Base-by-base conservation (phyloP, 495 filamentous ascomycete genomes). In the Talaromyces thailandensis region DNA sequence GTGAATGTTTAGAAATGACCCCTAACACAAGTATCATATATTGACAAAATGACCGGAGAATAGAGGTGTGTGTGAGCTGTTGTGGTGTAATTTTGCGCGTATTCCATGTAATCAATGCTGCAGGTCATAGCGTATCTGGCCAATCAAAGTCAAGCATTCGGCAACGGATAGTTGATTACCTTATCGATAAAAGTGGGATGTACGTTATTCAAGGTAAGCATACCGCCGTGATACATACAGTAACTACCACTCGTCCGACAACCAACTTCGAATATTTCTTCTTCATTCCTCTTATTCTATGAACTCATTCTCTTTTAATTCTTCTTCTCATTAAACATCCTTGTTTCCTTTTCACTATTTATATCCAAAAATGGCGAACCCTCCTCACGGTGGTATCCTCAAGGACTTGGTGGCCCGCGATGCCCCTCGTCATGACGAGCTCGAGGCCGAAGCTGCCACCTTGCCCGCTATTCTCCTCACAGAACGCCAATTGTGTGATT, bases 381-480 rank as follows among this genome's bases (percentile, higher is more conserved):
- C 88, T 74, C 94, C 94, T 60, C 94, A 98, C 78, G 94, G 94
- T 78, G 94, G 95, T 73, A 81, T 93, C 78, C 88, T 98, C 66
- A 98, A 97, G 85, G 94, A 98, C 81, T 84, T 98, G 68, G 74
- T 98, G 62, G 93, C 93, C 37, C 86, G 94, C 77, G 94, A 98
- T 84, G 80, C 84, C 59, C 86, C 86, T 58, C 85, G 88, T 66
- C 87, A 93, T 53, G 76, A 80, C 35, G 75, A 95, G 75, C 87
- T 98, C 58, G 80, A 79, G 8, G 84, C 80, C 26, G 94, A 98
- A 76, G 92, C 93, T 9, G 93, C 96, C 78, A 87, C 72, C 9
- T 84, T 98, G 50, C 90, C 91, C 32, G 91, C 94, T 16, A 84
- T 98, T 66, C 76, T 88, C 52, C 83, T 98, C 67, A 86, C 84